Evolutionary conservation across 331 rosid species (phyloP).

Genomic region (Quercus tomentella): DNA sequence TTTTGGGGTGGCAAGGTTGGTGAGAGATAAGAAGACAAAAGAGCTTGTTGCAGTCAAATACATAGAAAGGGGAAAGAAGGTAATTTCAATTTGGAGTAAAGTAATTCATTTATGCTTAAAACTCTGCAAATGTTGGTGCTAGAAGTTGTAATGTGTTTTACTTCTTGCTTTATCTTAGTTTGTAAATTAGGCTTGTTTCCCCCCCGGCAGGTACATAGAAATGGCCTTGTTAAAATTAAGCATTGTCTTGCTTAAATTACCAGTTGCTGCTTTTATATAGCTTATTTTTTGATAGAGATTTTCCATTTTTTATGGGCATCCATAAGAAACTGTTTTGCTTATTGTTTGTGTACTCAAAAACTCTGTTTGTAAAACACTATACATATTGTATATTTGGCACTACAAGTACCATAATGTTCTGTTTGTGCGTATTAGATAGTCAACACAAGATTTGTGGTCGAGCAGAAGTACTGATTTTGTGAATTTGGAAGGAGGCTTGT

Average conservation of each 20-base stretch:
- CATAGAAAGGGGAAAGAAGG: slow-evolving; percentile 85
- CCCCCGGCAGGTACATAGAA: background rate
- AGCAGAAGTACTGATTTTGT: too few species aligned
- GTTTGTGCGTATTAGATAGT: background rate
- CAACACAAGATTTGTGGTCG: background rate
- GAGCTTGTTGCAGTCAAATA: slow-evolving; percentile 91
- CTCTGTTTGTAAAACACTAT: background rate
- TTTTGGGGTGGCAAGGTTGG: slow-evolving; percentile 86
- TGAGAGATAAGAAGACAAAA: slow-evolving; percentile 64
- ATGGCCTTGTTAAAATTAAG: background rate
- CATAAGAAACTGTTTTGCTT: too few species aligned
- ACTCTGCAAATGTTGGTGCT: slow-evolving; percentile 9
- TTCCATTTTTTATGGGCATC: too few species aligned
- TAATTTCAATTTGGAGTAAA: slow-evolving; percentile 5
- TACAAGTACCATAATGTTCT: background rate
- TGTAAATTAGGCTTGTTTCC: background rate
- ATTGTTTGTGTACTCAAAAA: too few species aligned
- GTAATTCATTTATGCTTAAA: background rate
- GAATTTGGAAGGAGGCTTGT: too few species aligned
- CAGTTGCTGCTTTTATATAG: too few species aligned
- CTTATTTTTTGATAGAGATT: too few species aligned
- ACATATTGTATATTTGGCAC: background rate
- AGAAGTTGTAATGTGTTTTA: background rate
- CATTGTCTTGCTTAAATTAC: too few species aligned
- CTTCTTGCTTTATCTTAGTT: background rate